Percentiles rank a stretch among this genome's conserved stretches.
These are phyloP conservation scores for Penicillium sp. DNA, from an alignment of 2,329 filamentous ascomycete genomes.

Conservation along the genomic window DNA sequence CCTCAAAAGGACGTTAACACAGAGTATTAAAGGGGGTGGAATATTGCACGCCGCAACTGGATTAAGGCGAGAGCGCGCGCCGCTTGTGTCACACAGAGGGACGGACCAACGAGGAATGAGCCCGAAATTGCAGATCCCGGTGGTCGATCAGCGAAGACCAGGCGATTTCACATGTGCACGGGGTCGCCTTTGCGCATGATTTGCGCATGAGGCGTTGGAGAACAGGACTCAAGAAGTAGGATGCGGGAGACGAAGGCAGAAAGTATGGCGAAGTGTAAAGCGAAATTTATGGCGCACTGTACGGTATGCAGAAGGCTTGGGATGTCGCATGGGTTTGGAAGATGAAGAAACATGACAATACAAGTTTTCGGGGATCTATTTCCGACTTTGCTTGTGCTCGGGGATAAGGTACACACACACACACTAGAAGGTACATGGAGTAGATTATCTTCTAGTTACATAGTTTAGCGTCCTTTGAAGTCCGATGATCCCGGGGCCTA, in stretches of 20 bases:
- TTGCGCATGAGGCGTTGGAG: slow-evolving; percentile 9
- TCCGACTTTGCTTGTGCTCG: too few relatives aligned
- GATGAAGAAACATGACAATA: neutral
- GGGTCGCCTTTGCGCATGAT: neutral
- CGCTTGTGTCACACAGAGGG: slow-evolving; percentile 15
- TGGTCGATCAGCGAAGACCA: neutral
- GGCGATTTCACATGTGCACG: slow-evolving; percentile 7
- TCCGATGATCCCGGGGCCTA: neutral
- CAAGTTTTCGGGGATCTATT: too few relatives aligned
- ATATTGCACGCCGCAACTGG: slow-evolving; percentile 8
- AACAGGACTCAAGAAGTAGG: neutral
- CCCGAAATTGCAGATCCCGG: slow-evolving; percentile 1
- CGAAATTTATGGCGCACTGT: neutral
- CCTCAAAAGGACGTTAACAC: slow-evolving; percentile 17
- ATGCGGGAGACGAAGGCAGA: neutral
- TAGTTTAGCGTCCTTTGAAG: neutral
- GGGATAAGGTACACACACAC: too few relatives aligned
- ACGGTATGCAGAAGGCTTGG: neutral
- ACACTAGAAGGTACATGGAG: neutral
- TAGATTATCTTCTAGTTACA: neutral
- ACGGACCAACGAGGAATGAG: neutral
- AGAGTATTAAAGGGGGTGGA: slow-evolving; percentile 16
- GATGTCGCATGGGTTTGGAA: neutral
- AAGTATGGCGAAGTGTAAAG: slow-evolving; percentile 1
- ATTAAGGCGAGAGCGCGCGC: slow-evolving; percentile 5